phyloP scores from a whole-genome alignment of 1,284 basidiomycete genomes.

The Austropuccinia psidii region DNA sequence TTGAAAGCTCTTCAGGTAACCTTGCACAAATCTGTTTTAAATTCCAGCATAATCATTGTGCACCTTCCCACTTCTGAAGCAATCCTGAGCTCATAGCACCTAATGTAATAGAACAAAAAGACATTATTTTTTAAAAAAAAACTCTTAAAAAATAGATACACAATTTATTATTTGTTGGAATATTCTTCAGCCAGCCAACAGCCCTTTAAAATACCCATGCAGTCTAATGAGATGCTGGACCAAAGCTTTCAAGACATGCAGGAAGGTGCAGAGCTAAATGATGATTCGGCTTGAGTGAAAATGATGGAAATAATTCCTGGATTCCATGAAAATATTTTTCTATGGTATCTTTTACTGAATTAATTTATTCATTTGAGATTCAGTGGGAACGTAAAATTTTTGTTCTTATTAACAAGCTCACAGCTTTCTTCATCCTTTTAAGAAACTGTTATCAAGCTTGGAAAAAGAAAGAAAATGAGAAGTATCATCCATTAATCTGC shows the following conservation, averaged over 20 bases:
- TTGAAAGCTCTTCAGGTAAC: too few relatives aligned
- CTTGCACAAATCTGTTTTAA: too few relatives aligned
- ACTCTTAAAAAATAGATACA: not conserved
- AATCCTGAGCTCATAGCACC: not conserved
- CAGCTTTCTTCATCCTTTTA: not conserved
- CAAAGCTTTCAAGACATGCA: not conserved
- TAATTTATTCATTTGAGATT: not conserved
- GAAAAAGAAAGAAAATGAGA: constrained; percentile 14
- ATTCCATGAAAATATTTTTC: not conserved
- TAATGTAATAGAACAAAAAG: not conserved
- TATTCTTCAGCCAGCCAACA: constrained; percentile 1
- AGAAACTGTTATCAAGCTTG: not conserved
- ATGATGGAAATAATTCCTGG: not conserved
- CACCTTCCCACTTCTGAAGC: not conserved
- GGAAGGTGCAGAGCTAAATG: constrained; percentile 22
- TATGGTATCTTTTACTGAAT: not conserved
- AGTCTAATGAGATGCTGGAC: constrained; percentile 15
- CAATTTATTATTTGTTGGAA: constrained; percentile 26
- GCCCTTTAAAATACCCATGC: constrained; percentile 13
- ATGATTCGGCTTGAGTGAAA: constrained; percentile 15
- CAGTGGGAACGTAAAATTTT: not conserved
- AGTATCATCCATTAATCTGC: constrained; percentile 26
- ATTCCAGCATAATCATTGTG: too few relatives aligned
- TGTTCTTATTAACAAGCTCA: not conserved
- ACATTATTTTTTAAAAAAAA: not conserved